Base-by-base conservation (phyloP, 1,139 yeast genomes). In the Lodderomyces orthopsilosis region DNA sequence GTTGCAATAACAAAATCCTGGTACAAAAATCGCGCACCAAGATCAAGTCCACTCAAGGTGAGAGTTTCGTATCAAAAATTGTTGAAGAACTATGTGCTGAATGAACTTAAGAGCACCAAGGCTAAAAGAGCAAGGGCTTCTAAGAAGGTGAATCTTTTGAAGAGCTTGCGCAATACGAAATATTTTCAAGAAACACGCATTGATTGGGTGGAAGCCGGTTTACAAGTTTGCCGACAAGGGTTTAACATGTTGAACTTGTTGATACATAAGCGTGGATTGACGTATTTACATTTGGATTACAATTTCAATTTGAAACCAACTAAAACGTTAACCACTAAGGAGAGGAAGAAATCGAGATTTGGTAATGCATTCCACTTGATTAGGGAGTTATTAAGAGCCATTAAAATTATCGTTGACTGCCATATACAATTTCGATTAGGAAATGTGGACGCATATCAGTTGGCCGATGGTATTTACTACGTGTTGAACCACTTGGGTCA, bases 171-270 rank as follows among this genome's bases (percentile, higher is more conserved):
- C 48, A 72, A 77, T 35, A 93, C 98, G 0, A 90, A 88, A 54
- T 94, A 80, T 61, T 94, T 94, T 64, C 96, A 90, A 56, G 85
- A 86, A 56, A 93, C 98, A 0, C 77, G 90, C 0, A 83, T 93
- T 41, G 98, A 93, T 61, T 94, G 99, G 99, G 94, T 93, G 1
- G 99, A 94, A 61, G 98, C 98, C 1, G 98, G 97, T 22, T 66
- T 93, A 44, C 98, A 93, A 62, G 81, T 94, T 1, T 87, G 96
- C 57, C 77, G 83, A 30, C 99, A 94, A 62, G 98, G 98, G 1
- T 88, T 85, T 61, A 91, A 90, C 53, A 91, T 93, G 96, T 74
- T 94, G 37, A 93, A 91, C 58, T 68, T 94, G 32, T 68, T 94
- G 51, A 89, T 94, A 38, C 98, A 94, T 62, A 79, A 91, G 56